Evolutionary conservation across 176 grass and related monocot genomes (phyloP), one percentile per base, ranked within the genome.

Genomic region (Elymus sibiricus): DNA sequence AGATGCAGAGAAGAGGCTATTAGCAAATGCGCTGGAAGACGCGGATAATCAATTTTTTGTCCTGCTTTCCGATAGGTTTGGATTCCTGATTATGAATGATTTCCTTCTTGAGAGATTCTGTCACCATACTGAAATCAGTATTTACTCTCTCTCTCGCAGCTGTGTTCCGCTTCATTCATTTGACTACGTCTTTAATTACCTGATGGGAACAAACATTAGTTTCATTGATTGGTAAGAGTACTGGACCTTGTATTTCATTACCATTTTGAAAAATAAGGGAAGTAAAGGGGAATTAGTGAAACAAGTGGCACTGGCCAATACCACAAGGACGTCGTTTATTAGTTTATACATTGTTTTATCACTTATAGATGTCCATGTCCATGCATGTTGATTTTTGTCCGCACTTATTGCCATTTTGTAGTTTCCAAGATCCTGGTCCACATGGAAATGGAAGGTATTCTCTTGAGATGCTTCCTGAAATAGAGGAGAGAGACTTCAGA

Each of bases 371-470:
- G 65, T 70, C 70, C 39, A 22, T 74, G 42, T 66, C 31, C 4
- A 5, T 24, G 76, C 81, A 55, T 85, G 89, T 86, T 70, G 38
- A 63, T 85, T 86, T 77, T 64, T 60, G 56, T 79, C 51, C 80
- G 56, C 31, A 67, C 77, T 83, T 80, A 46, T 90, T 89, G 42
- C 79, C 65, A 88, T 73, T 46, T 90, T 93, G 7, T 76, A 96
- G 94, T 66, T 99, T 99, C 89, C 87, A 80, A 59, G 97, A 99
- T 93, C 97, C 97, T 77, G 97, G 97, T 26, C 97, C 97, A 70
- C 97, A 99, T 90, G 97, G 97, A 81, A 93, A 85, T 77, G 97
- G 94, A 81, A 95, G 97, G 85, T 99, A 94, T 73, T 91, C 94
- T 32, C 51, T 72, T 68, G 89, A 90, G 47, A 95, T 99, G 94